These are phyloP conservation scores for Spathaspora gorwiae DNA, from an alignment of 805 yeast species.

Conservation along the genomic window DNA sequence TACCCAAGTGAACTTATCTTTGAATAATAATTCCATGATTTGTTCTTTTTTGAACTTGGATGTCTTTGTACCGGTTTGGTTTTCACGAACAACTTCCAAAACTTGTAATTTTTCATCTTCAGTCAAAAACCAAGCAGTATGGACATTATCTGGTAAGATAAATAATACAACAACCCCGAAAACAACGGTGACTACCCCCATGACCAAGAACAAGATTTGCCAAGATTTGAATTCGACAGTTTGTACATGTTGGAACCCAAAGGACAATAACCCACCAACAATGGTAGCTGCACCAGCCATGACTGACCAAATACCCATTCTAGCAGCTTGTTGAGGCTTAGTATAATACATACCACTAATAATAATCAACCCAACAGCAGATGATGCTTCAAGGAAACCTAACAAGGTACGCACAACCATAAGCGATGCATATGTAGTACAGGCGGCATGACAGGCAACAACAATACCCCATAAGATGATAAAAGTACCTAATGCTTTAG, in stretches of 20 bases:
- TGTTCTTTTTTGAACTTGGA: conserved; percentile 43
- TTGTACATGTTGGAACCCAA: conserved; percentile 50
- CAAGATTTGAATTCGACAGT: conserved; percentile 43
- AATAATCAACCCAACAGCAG: conserved; percentile 53
- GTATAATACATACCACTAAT: conserved; percentile 63
- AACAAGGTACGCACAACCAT: conserved; percentile 52
- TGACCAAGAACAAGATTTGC: conserved; percentile 56
- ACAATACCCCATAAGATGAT: conserved; percentile 53
- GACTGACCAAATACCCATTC: conserved; percentile 56
- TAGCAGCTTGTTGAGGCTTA: conserved; percentile 45
- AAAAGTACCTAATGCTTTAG: conserved; percentile 45
- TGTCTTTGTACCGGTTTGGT: conserved; percentile 51
- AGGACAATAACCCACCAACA: conserved; percentile 42
- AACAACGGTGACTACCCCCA: conserved; percentile 49
- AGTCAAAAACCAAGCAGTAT: conserved; percentile 31
- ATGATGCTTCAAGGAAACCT: conserved; percentile 52
- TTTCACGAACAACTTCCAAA: conserved; percentile 37
- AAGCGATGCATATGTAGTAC: conserved; percentile 47
- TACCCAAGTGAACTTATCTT: conserved; percentile 49
- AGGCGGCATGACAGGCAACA: conserved; percentile 48
- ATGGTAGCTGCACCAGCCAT: conserved; percentile 55
- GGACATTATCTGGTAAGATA: conserved; percentile 48
- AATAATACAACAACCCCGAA: conserved; percentile 45
- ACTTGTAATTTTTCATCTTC: conserved; percentile 38
- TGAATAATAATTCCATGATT: conserved; percentile 40